Base-by-base conservation (phyloP, 2,329 filamentous ascomycete species). In the Niveomyces coronatus region DNA sequence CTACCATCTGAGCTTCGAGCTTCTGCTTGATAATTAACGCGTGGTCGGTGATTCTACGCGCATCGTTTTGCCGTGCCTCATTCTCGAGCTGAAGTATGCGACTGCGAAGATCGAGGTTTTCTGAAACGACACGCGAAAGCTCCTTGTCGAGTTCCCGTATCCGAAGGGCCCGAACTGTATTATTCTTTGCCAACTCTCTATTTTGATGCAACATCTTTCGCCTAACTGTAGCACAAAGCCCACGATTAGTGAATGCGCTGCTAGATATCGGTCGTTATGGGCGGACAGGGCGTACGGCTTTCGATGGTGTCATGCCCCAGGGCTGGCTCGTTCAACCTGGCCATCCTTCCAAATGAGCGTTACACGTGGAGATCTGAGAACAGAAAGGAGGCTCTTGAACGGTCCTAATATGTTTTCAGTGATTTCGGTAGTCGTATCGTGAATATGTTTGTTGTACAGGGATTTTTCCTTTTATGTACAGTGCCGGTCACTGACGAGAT, bases 161-260 rank as follows among this genome's bases (percentile, higher is more conserved):
- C 47, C 81, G 79, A 22, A 85, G 68, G 22, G 82, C 83, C 56
- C 88, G 82, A 35, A 74, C 71, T 17, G 84, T 85, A 61, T 93
- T 91, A 50, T 72, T 76, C 55, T 79, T 78, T 45, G 84, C 84
- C 46, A 91, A 81, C 52, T 91, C 85, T 60, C 83, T 75, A 56
- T 93, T 93, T 56, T 91, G 85, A 39, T 85, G 75, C 51, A 88
- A 67, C 54, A 88, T 85, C 55, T 82, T 79, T 52, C 81, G 75
- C 56, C 85, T 83, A 43, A 89, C 83, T 88, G 50, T 44, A 33
- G n/a, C 13, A 26, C 32, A 18, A 14, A 10, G 19, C n/a, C 15
- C n/a, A 3, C n/a, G 2, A 15, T 39, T 29, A 39, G 26, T 14
- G 19, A 29, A 9, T 34, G 13, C n/a, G 4, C 5, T 18, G 20